These are phyloP conservation scores for Aphanomyces stellatus DNA, from an alignment of 352 stramenopile genomes.

Conservation along the genomic window DNA sequence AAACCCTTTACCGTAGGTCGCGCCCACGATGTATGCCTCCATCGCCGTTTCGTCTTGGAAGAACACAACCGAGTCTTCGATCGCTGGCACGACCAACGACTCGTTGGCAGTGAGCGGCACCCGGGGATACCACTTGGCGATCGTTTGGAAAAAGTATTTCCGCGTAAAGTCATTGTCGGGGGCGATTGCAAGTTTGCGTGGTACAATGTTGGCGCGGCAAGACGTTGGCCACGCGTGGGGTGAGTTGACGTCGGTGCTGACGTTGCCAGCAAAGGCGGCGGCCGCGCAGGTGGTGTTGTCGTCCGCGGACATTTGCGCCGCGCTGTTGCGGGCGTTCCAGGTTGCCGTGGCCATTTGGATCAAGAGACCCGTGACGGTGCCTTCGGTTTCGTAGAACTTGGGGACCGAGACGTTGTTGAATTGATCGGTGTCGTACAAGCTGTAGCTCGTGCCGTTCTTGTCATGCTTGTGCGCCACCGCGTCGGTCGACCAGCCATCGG, in stretches of 20 bases:
- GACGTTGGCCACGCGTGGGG: neutral
- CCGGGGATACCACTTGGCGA: conserved; percentile 54
- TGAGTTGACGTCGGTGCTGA: conserved; percentile 2
- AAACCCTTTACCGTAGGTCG: conserved; percentile 25
- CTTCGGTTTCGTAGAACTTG: conserved; percentile 47
- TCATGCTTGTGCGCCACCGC: conserved; percentile 26
- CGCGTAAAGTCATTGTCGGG: conserved; percentile 54
- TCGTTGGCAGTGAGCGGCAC: conserved; percentile 26
- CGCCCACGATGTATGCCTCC: conserved; percentile 29
- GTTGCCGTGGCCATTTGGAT: conserved; percentile 40
- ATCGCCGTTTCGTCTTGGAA: conserved; percentile 27
- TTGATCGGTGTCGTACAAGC: conserved; percentile 25
- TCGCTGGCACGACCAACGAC: conserved; percentile 26
- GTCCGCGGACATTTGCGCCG: neutral
- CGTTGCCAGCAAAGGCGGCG: neutral
- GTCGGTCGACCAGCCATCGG: conserved; percentile 37
- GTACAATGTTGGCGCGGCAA: conserved; percentile 6
- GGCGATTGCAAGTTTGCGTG: conserved; percentile 35
- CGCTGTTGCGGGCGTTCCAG: conserved; percentile 6
- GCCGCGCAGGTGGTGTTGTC: neutral
- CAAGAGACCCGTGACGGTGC: conserved; percentile 41
- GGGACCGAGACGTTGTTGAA: conserved; percentile 27
- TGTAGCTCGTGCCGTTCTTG: conserved; percentile 39
- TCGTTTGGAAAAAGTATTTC: conserved; percentile 55
- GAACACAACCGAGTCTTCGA: conserved; percentile 34